Conservation (phyloP, 2,329 filamentous ascomycete species). For the Hymenotorrendiella dingleyae region DNA sequence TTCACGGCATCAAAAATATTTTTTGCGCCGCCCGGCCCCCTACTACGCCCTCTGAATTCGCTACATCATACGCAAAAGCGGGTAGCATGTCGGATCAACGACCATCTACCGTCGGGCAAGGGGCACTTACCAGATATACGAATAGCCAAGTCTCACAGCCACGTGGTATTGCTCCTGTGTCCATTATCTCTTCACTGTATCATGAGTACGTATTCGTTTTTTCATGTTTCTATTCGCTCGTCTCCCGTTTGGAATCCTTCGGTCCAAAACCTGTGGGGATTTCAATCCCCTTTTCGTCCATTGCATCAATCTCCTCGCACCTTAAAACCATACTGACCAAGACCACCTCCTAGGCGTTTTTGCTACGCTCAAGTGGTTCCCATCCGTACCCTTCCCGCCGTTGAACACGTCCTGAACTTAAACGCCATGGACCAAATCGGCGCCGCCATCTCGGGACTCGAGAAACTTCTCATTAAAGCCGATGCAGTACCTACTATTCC, state of each 20-base stretch:
- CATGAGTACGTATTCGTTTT: too few species aligned
- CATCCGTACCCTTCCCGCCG: conserved; percentile 5
- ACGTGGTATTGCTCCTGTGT: conserved; percentile 7
- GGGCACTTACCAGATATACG: background rate
- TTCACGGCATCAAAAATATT: conserved; percentile 10
- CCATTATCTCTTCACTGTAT: conserved; percentile 6
- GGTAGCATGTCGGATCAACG: background rate
- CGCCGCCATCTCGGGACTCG: background rate
- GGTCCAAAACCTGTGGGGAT: too few species aligned
- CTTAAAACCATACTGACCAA: too few species aligned
- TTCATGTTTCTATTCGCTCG: too few species aligned
- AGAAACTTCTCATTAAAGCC: background rate
- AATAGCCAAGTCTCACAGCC: background rate
- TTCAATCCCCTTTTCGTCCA: too few species aligned
- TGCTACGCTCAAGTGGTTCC: background rate
- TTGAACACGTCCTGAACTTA: conserved; percentile 7
- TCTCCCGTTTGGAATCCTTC: too few species aligned
- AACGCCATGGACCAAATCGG: conserved; percentile 1
- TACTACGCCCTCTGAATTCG: background rate
- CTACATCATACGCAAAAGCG: background rate
- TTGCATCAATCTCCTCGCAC: too few species aligned
- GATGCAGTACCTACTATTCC: background rate
- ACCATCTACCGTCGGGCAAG: background rate
- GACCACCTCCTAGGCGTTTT: too few species aligned
- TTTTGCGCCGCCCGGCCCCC: conserved; percentile 6